phyloP scores from a whole-genome alignment of 345 rosid species.

The Eucalyptus polybractea region DNA sequence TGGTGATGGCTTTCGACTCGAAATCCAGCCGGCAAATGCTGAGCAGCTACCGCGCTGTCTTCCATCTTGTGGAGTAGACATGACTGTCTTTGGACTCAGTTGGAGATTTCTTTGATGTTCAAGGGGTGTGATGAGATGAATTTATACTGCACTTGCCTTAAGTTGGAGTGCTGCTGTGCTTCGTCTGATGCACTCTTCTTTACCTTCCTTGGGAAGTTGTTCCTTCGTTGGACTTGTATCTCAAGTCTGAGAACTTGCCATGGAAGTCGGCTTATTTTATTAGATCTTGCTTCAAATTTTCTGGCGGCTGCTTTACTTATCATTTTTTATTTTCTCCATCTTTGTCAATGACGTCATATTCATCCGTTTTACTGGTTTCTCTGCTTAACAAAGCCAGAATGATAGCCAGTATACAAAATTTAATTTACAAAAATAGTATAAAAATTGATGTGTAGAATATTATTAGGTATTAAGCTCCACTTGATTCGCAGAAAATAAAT shows the following conservation, averaged over 20 bases:
- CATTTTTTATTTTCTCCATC: background rate
- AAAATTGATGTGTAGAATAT: background rate
- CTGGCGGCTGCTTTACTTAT: background rate
- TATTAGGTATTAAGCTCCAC: no score
- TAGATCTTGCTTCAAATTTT: background rate
- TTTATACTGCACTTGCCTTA: background rate
- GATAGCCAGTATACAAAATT: background rate
- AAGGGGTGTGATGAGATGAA: background rate
- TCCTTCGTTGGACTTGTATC: background rate
- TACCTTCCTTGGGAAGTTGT: background rate
- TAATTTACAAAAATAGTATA: background rate
- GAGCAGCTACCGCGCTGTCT: background rate
- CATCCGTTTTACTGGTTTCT: background rate
- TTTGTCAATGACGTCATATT: background rate
- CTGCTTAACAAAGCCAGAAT: background rate
- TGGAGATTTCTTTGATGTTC: background rate
- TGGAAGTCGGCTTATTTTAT: background rate
- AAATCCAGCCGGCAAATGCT: background rate
- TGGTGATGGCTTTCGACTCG: background rate
- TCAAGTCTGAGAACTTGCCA: background rate
- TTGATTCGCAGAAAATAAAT: fast-evolving
- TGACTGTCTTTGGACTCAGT: background rate
- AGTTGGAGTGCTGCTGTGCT: background rate
- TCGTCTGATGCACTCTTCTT: background rate
- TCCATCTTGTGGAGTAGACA: background rate